phyloP scores from a whole-genome alignment of 1,139 yeast genomes.

The Arxiozyma telluris region DNA sequence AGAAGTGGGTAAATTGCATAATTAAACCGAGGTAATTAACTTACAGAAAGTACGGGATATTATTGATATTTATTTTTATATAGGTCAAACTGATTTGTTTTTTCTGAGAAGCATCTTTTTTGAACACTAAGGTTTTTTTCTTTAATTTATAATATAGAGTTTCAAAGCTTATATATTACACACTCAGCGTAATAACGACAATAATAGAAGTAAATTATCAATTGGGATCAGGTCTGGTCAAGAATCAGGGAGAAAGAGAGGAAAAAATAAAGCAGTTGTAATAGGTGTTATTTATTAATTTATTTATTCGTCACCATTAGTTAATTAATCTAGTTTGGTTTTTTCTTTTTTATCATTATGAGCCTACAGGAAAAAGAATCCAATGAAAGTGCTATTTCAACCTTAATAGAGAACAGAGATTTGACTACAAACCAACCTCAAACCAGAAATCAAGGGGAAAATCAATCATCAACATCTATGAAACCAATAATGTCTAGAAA shows the following conservation, averaged over 20 bases:
- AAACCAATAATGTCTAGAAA: neutral
- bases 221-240: too few species aligned
- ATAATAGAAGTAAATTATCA: too few species aligned
- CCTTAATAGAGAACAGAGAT: neutral
- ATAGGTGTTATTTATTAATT: neutral
- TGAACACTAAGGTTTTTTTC: too few species aligned
- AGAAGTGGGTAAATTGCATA: neutral
- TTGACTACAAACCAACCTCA: neutral
- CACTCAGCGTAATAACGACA: neutral
- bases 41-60: too few species aligned
- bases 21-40: neutral
- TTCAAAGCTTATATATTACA: neutral
- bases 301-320: too few species aligned
- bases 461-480: neutral
- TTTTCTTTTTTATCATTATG: neutral
- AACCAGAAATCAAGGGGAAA: neutral
- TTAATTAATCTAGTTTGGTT: too few species aligned
- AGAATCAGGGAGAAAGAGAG: neutral
- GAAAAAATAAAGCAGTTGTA: conserved; percentile 8
- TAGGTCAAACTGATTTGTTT: neutral
- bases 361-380: neutral
- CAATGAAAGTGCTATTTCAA: neutral
- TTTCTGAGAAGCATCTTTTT: too few species aligned
- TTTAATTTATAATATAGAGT: neutral
- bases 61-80: too few species aligned